Conservation (phyloP, 164 flowering plant genomes). For the Hamamelis virginiana region DNA sequence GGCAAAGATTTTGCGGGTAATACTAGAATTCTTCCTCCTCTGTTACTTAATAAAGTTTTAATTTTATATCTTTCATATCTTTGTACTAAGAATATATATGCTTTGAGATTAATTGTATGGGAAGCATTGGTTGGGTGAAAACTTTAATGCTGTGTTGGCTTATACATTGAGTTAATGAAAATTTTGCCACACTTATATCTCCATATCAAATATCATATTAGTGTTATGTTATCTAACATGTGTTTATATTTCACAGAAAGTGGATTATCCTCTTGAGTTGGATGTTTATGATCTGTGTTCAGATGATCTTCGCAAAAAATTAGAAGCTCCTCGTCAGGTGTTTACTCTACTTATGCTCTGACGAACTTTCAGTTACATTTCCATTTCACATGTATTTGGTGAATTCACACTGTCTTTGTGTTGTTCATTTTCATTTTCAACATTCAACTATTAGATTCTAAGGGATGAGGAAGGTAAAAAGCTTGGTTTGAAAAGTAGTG, state of each 20-base stretch:
- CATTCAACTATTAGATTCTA: constrained; percentile 36
- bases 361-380: background rate
- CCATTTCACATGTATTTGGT: background rate
- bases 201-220: background rate
- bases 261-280: constrained; percentile 92
- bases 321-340: constrained; percentile 91
- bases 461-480: constrained; percentile 88
- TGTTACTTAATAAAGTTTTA: background rate
- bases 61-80: background rate
- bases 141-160: background rate
- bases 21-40: constrained; percentile 1
- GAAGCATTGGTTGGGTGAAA: background rate
- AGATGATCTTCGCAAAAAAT: constrained; percentile 68
- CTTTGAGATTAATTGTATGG: background rate
- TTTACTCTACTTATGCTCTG: constrained; percentile 4
- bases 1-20: constrained; percentile 96
- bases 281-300: constrained; percentile 94
- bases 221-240: background rate
- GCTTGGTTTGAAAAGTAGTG: constrained; percentile 62
- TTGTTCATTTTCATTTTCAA: background rate
- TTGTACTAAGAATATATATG: background rate
- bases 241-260: constrained; percentile 59
- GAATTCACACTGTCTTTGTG: constrained; percentile 1
- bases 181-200: background rate
- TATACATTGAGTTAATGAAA: background rate